Evolutionary conservation across 805 yeast genomes (phyloP).

Genomic region (Wickerhamiella cacticola): DNA sequence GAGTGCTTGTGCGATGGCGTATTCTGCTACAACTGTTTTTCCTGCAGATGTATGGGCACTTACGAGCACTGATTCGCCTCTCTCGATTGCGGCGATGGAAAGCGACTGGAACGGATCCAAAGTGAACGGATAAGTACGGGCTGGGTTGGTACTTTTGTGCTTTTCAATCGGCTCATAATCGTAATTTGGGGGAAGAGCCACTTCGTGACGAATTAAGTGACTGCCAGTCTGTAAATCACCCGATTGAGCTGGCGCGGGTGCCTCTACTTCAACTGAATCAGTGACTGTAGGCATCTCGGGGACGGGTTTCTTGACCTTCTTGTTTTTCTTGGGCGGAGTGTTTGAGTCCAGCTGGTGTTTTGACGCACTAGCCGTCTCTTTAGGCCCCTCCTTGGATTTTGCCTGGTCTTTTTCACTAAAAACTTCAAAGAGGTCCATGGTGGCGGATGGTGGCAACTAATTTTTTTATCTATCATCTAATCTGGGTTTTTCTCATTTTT

Average conservation of each 20-base stretch:
- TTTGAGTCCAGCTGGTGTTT: background rate
- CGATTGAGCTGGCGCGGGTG: conserved; percentile 13
- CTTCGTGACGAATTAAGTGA: conserved; percentile 96
- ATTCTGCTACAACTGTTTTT: conserved; percentile 93
- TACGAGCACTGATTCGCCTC: conserved; percentile 87
- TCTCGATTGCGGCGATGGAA: conserved; percentile 88
- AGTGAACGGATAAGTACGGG: conserved; percentile 82
- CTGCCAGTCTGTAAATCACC: conserved; percentile 25
- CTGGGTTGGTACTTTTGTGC: conserved; percentile 66
- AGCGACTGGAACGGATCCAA: conserved; percentile 98
- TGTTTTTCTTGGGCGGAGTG: background rate
- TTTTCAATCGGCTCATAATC: conserved; percentile 80
- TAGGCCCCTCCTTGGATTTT: conserved; percentile 6
- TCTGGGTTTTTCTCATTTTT: too few relatives aligned
- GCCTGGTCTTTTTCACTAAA: conserved; percentile 19
- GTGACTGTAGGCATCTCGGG: conserved; percentile 18
- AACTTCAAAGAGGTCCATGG: conserved; percentile 23
- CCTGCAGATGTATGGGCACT: conserved; percentile 98
- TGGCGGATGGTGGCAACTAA: background rate
- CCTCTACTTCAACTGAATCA: conserved; percentile 22
- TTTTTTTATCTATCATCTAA: too few relatives aligned
- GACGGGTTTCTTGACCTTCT: background rate
- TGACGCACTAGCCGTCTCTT: background rate
- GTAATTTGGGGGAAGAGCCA: conserved; percentile 86
- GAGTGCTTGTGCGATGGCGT: conserved; percentile 91